Evolutionary conservation across 345 rosid genomes (phyloP).

Genomic region (Punica granatum): DNA sequence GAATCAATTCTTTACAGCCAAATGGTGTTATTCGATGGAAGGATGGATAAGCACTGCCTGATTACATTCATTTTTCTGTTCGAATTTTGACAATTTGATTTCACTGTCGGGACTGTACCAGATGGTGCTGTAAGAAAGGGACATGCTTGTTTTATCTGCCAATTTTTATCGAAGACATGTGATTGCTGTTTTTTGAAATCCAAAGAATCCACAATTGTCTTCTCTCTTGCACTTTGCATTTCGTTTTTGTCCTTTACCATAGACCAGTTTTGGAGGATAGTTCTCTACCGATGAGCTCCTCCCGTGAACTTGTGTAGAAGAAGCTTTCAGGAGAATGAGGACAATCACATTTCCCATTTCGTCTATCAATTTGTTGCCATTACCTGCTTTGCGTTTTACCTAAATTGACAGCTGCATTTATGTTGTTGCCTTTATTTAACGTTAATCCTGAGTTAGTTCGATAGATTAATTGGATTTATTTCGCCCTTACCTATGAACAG

Average conservation of each 20-base stretch:
- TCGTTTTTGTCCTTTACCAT: constrained; percentile 6
- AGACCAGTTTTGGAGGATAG: not conserved
- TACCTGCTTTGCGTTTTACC: not conserved
- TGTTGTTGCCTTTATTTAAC: not conserved
- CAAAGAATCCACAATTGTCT: not conserved
- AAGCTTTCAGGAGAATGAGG: constrained; percentile 10
- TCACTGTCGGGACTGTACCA: not conserved
- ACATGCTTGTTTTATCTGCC: not conserved
- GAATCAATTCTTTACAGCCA: not conserved
- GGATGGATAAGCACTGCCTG: not conserved
- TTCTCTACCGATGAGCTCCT: constrained; percentile 8
- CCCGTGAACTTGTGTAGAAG: constrained; percentile 10
- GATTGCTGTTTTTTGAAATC: constrained; percentile 28
- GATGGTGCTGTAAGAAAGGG: not conserved
- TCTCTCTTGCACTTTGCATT: not conserved
- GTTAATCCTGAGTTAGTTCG: not conserved
- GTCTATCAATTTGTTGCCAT: not conserved
- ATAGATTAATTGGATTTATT: not conserved
- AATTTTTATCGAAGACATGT: not conserved
- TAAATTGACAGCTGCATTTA: not conserved
- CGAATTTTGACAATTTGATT: not conserved
- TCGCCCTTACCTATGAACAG: too few species aligned
- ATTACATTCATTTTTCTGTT: not conserved
- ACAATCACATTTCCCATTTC: not conserved
- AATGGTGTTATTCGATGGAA: not conserved